Base-by-base conservation (phyloP, 2,329 filamentous ascomycete genomes). In the Dactylonectria macrodidyma region DNA sequence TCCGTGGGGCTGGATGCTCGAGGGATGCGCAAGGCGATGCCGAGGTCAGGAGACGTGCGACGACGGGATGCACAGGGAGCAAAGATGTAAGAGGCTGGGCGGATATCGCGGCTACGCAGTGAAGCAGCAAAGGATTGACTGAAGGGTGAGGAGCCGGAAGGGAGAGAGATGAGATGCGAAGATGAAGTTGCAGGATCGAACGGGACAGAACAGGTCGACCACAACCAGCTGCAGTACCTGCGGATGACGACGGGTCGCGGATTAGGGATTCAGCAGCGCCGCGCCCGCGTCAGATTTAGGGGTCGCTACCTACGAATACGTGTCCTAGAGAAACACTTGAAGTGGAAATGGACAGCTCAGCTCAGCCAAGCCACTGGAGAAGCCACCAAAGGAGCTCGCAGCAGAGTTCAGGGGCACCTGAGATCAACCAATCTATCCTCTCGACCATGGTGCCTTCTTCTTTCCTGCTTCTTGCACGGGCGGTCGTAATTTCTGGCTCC, bases 71-170 rank as follows among this genome's bases (percentile, higher is more conserved):
- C 51, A 24, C 26, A 30, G 19, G 16, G 30, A 51, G 60, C 62
- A n/a, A 62, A 44, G 58, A 33, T 66, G 58, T 10, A 47, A 22
- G n/a, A n/a, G 41, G 16, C 55, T 36, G 7, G 50, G 62, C 54
- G 56, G 62, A 65, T 52, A 65, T 59, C 62, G 62, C 58, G 67
- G 56, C 55, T 67, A 51, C 62, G 62, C 58, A 66, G 56, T 52
- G 66, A 51, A 7, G 26, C 26, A 30, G 57, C n/a, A 68, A 71
- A 73, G 50, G 74, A 76, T 69, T 67, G 74, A 76, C 73, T 75
- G 52, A 52, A 60, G 64, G 67, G 65, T 73, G 59, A 73, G 66
- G 26, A 30, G 26, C 26, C 26, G 26, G 57, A 52, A 30, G 44
- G 54, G 59, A 48, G 56, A 59, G 60, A 63, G 59, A 38, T 30